These are phyloP conservation scores for Apiotrichum laibachii DNA, from an alignment of 1,284 basidiomycete species.

Conservation along the genomic window DNA sequence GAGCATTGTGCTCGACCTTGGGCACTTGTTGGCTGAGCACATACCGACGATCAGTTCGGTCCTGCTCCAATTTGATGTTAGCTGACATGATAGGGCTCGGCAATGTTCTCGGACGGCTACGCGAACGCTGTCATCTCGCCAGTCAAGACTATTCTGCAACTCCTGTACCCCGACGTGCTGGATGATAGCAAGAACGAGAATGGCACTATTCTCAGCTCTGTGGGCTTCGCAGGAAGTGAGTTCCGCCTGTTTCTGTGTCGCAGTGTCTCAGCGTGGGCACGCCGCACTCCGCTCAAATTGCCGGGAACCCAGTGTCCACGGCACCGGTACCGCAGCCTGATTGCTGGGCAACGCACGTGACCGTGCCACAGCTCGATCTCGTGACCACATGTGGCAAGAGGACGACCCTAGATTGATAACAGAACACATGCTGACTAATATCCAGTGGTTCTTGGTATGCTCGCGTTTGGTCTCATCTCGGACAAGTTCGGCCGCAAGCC, in stretches of 20 bases:
- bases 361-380: no score
- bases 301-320: no score
- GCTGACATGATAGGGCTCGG: constrained; percentile 58
- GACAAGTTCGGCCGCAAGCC: constrained; percentile 83
- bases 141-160: constrained; percentile 57
- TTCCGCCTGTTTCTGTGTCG: no score
- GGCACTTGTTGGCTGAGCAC: not conserved
- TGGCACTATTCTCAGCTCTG: constrained; percentile 59
- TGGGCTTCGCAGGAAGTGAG: constrained; percentile 71
- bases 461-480: constrained; percentile 61
- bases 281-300: no score
- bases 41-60: not conserved
- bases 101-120: constrained; percentile 78
- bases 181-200: constrained; percentile 53
- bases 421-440: not conserved
- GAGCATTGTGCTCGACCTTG: not conserved
- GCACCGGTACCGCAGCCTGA: no score
- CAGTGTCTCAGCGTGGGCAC: no score
- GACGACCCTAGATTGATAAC: no score
- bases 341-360: no score
- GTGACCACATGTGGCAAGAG: not conserved
- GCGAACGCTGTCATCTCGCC: constrained; percentile 72
- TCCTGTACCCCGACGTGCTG: constrained; percentile 62
- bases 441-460: constrained; percentile 17
- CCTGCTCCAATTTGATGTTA: not conserved